Conservation (phyloP, 2,329 filamentous ascomycete genomes). For the Aspergillus intermedius region DNA sequence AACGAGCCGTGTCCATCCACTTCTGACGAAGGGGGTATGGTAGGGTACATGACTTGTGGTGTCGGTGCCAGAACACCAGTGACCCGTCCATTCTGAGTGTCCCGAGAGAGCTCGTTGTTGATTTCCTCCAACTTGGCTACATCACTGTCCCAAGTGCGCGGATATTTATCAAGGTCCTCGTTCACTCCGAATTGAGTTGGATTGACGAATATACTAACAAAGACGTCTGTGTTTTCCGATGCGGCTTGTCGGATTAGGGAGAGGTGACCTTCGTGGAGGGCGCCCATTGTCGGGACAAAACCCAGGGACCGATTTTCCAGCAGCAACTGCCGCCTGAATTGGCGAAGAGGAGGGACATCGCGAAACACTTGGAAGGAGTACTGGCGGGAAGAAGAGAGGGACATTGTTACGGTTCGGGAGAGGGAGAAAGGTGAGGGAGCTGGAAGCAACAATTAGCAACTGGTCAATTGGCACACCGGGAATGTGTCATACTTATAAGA, state of each 20-base stretch:
- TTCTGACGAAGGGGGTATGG: constrained; percentile 64
- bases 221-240: constrained; percentile 73
- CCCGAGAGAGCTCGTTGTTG: constrained; percentile 63
- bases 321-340: constrained; percentile 61
- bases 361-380: constrained; percentile 56
- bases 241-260: constrained; percentile 80
- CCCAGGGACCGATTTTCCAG: constrained; percentile 66
- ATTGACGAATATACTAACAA: constrained; percentile 92
- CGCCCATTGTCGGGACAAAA: constrained; percentile 95
- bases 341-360: constrained; percentile 63
- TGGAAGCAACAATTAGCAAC: constrained; percentile 10
- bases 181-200: constrained; percentile 88
- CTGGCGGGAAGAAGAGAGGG: constrained; percentile 12
- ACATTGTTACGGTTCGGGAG: constrained; percentile 15
- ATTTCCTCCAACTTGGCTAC: constrained; percentile 59
- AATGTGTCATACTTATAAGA: constrained; percentile 22
- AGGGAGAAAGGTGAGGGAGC: constrained; percentile 20
- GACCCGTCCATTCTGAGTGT: constrained; percentile 52
- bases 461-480: not conserved
- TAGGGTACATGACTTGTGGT: constrained; percentile 81
- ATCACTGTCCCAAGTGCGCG: constrained; percentile 80
- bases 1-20: constrained; percentile 77
- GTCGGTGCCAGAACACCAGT: constrained; percentile 81
- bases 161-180: constrained; percentile 85
- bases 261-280: constrained; percentile 85